phyloP scores from a whole-genome alignment of 2,329 filamentous ascomycete species.

The Monosporascus sp. region DNA sequence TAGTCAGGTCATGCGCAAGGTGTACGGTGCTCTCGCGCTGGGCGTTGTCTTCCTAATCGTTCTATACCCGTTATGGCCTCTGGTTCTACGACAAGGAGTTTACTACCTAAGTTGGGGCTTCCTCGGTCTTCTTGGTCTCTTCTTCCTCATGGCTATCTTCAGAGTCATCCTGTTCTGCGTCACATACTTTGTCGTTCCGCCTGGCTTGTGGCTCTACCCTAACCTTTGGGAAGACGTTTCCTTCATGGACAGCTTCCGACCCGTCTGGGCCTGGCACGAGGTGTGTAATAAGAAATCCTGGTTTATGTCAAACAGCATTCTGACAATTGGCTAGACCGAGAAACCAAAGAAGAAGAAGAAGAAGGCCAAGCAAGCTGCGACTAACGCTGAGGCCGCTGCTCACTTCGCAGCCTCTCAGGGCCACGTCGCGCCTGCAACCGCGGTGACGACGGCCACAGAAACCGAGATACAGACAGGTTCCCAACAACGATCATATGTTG shows the following conservation, averaged over 20 bases:
- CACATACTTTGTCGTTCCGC: conserved; percentile 78
- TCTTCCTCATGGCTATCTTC: conserved; percentile 98
- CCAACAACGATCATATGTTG: conserved; percentile 36
- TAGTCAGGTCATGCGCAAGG: conserved; percentile 86
- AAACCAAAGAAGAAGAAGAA: conserved; percentile 54
- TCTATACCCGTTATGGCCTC: conserved; percentile 93
- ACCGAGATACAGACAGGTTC: conserved; percentile 46
- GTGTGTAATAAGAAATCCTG: conserved; percentile 43
- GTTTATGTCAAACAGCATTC: background rate
- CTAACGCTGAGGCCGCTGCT: conserved; percentile 27
- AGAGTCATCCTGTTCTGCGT: conserved; percentile 89
- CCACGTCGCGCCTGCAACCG: conserved; percentile 45
- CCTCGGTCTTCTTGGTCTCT: conserved; percentile 81
- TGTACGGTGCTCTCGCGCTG: conserved; percentile 82
- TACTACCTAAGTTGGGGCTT: conserved; percentile 97
- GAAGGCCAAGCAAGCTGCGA: conserved; percentile 35
- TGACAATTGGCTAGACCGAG: conserved; percentile 18
- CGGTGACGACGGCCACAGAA: conserved; percentile 52
- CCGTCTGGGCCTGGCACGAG: conserved; percentile 98
- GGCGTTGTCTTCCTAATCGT: conserved; percentile 82
- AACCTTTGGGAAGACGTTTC: conserved; percentile 98
- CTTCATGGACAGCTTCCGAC: conserved; percentile 95
- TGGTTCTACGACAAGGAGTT: conserved; percentile 84
- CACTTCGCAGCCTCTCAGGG: conserved; percentile 50
- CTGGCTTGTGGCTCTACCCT: conserved; percentile 96